Evolutionary conservation across 2,329 filamentous ascomycete genomes (phyloP), one percentile per base, ranked within the genome.

Genomic region (Fusarium dimerum): DNA sequence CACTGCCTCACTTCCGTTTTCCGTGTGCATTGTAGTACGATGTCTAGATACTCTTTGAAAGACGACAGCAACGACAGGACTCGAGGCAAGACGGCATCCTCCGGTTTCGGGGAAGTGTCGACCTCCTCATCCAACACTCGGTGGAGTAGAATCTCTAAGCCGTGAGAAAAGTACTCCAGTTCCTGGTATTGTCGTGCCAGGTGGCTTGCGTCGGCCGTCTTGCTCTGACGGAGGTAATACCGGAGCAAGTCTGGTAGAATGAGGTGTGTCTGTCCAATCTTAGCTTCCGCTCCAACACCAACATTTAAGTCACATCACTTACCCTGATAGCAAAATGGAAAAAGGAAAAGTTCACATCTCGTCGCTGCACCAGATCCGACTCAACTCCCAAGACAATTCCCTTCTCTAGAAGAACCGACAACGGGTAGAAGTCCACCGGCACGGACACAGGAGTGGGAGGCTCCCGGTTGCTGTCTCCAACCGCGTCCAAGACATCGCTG

Each of bases 1-100:
- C 94, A 99, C 50, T 91, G 96, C 39, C 93, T 86, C 8, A 96
- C 86, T 68, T 99, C 94, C 0, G 94, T 99, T 73, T 99, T 99
- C 49, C 94, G 88, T 2, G 94, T 97, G 73, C 94, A 99, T 73
- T 96, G 94, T 17, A 99, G 88, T 20, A 99, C 87, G 52, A 97
- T 94, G 65, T 97, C 93, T 15, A 97, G 85, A 66, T 97, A 99
- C 52, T 91, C 85, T 50, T 86, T 87, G 71, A 91, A 89, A 1
- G 87, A 90, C 1, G 88, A 89, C 51, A 86, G 69, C 9, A 87
- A 77, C 1, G 83, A 86, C 18, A 86, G 69, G 2, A 87, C 84
- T 4, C 86, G 72, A 64, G 85, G 81, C 65, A 92, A 67, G 60
- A 89, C 73, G 63, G 87, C 77, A 69, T 85, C 78, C 57, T 86